Evolutionary conservation across 108 stramenopile species (phyloP).

Genomic region (Nannochloropsis salina): DNA sequence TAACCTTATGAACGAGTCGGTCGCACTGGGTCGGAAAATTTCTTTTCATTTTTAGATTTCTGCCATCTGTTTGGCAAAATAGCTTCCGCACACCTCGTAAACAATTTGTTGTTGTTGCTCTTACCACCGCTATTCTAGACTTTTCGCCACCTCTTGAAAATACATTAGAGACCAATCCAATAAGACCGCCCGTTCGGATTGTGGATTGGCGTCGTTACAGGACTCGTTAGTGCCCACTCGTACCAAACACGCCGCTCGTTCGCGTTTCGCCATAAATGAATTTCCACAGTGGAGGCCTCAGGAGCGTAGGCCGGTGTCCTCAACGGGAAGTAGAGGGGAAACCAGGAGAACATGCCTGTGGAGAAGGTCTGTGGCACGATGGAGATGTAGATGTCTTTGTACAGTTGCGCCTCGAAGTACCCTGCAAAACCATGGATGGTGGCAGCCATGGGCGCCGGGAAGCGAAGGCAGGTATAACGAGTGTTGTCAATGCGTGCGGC

Average conservation of each 20-base stretch:
- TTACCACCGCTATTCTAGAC: too few species aligned
- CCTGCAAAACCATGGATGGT: slow-evolving; percentile 88
- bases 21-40: too few species aligned
- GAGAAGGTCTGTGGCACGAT: slow-evolving; percentile 84
- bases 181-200: slow-evolving; percentile 81
- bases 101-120: too few species aligned
- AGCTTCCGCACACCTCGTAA: too few species aligned
- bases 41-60: too few species aligned
- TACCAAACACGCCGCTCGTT: slow-evolving; percentile 76
- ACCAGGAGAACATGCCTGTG: slow-evolving; percentile 92
- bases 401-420: slow-evolving; percentile 81
- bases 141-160: too few species aligned
- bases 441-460: slow-evolving; percentile 22
- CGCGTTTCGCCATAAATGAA: slow-evolving; percentile 67
- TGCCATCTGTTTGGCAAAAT: too few species aligned
- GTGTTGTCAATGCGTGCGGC: slow-evolving; percentile 46
- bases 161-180: slow-evolving; percentile 46
- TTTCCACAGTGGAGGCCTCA: slow-evolving; percentile 61
- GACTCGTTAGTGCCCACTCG: slow-evolving; percentile 81
- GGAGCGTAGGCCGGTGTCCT: slow-evolving; percentile 67
- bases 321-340: slow-evolving; percentile 87
- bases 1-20: too few species aligned
- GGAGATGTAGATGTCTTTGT: slow-evolving; percentile 66
- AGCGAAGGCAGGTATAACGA: slow-evolving; percentile 37
- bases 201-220: slow-evolving; percentile 57